These are phyloP conservation scores for Fusarium hainanense DNA, from an alignment of 2,329 filamentous ascomycete genomes.

Conservation along the genomic window DNA sequence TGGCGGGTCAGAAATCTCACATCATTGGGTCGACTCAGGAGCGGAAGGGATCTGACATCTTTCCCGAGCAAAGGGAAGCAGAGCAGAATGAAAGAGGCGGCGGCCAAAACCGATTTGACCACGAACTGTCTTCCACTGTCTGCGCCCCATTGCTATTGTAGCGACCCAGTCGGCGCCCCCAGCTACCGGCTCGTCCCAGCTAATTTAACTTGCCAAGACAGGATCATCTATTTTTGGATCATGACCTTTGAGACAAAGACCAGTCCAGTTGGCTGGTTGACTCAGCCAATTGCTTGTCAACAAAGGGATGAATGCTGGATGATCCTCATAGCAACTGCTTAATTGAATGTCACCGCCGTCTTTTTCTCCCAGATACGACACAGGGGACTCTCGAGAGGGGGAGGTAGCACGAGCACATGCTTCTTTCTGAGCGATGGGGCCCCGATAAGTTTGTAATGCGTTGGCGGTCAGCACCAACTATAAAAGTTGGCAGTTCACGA, in stretches of 20 bases:
- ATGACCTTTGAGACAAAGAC: constrained; percentile 18
- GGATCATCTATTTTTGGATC: constrained; percentile 41
- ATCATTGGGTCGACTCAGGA: constrained; percentile 3
- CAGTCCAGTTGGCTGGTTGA: constrained; percentile 19
- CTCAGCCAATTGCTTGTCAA: constrained; percentile 21
- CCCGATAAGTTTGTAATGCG: constrained; percentile 10
- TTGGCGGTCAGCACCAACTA: constrained; percentile 38
- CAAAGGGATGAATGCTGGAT: constrained; percentile 27
- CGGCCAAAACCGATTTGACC: constrained; percentile 20
- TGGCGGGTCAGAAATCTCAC: constrained; percentile 2
- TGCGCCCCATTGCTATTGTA: constrained; percentile 37
- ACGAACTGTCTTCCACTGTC: constrained; percentile 5
- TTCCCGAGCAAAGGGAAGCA: background rate
- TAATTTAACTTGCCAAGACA: constrained; percentile 37
- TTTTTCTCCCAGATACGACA: background rate
- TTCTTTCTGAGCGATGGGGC: background rate
- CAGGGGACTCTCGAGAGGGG: background rate
- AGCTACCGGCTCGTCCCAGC: constrained; percentile 36
- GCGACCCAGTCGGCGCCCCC: constrained; percentile 15
- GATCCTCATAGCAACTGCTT: constrained; percentile 16
- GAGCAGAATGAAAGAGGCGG: constrained; percentile 4
- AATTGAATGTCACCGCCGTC: constrained; percentile 25
- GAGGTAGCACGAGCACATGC: constrained; percentile 18
- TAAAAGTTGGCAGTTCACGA: constrained; percentile 11
- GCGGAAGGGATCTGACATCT: constrained; percentile 9